Evolutionary conservation across 345 rosid species (phyloP).

Genomic region (Turritis glabra): DNA sequence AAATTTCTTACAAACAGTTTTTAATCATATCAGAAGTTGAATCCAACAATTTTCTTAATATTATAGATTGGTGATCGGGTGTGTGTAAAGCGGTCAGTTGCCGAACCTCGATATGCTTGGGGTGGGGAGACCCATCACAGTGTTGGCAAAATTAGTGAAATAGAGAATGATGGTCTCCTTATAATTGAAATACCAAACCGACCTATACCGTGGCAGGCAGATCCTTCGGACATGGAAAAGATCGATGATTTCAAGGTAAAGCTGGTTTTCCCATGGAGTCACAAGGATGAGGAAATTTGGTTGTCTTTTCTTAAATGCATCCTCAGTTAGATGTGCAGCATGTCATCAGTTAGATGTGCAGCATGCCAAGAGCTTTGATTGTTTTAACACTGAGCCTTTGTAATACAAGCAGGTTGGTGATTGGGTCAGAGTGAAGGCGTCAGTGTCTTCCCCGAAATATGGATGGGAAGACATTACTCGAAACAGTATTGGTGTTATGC

Average conservation of each 20-base stretch:
- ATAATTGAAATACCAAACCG: conserved; percentile 92
- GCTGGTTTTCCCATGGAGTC: conserved; percentile 23
- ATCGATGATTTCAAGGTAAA: conserved; percentile 93
- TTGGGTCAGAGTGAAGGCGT: conserved; percentile 94
- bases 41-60: conserved; percentile 29
- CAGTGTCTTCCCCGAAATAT: conserved; percentile 93
- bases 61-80: conserved; percentile 87
- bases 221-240: conserved; percentile 99
- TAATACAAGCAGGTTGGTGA: conserved; percentile 75
- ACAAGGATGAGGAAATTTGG: conserved; percentile 12
- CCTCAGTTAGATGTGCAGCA: conserved; percentile 17
- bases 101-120: conserved; percentile 99
- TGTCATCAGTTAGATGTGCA: conserved; percentile 14
- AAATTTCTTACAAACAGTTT: conserved; percentile 19
- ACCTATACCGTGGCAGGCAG: conserved; percentile 93
- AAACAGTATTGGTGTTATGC: conserved; percentile 81
- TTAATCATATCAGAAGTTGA: conserved; percentile 10
- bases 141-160: conserved; percentile 88
- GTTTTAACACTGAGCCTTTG: conserved; percentile 23
- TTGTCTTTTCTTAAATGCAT: conserved; percentile 15
- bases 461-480: conserved; percentile 96
- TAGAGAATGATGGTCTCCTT: conserved; percentile 95
- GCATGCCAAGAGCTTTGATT: conserved; percentile 8
- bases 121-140: conserved; percentile 99
- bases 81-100: conserved; percentile 96